Conservation (phyloP, 805 yeast genomes). For the Kazachstania africana region DNA sequence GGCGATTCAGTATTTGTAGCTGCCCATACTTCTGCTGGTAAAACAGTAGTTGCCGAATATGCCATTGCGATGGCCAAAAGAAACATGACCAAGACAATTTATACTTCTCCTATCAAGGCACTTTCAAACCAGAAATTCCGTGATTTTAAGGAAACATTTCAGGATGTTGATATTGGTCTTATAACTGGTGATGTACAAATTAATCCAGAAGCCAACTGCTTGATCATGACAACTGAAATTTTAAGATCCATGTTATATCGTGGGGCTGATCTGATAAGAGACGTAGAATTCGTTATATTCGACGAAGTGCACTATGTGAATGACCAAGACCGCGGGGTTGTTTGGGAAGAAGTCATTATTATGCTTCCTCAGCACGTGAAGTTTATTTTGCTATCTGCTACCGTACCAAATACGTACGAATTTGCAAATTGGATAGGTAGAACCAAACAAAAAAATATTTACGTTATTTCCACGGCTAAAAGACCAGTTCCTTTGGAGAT, state of each 20-base stretch:
- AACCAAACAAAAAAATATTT: slow-evolving; percentile 89
- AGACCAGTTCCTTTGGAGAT: slow-evolving; percentile 95
- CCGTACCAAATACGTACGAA: slow-evolving; percentile 96
- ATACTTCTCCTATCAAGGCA: slow-evolving; percentile 92
- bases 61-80: slow-evolving; percentile 94
- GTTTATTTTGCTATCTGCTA: slow-evolving; percentile 82
- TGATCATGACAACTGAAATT: slow-evolving; percentile 97
- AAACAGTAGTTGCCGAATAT: slow-evolving; percentile 95
- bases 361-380: slow-evolving; percentile 96
- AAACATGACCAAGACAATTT: slow-evolving; percentile 93
- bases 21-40: slow-evolving; percentile 98
- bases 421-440: slow-evolving; percentile 99
- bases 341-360: slow-evolving; percentile 98
- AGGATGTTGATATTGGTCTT: slow-evolving; percentile 79
- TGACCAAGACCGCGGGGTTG: slow-evolving; percentile 95
- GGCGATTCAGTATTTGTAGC: slow-evolving; percentile 98
- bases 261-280: slow-evolving; percentile 93
- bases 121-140: slow-evolving; percentile 82
- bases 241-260: slow-evolving; percentile 88
- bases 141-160: slow-evolving; percentile 71
- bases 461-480: slow-evolving; percentile 91
- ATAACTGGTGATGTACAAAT: slow-evolving; percentile 97
- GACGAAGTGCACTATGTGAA: slow-evolving; percentile 98
- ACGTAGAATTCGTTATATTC: slow-evolving; percentile 93
- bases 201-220: slow-evolving; percentile 89